Evolutionary conservation across 495 filamentous ascomycete species (phyloP).

Genomic region (Aspergillus leporis): DNA sequence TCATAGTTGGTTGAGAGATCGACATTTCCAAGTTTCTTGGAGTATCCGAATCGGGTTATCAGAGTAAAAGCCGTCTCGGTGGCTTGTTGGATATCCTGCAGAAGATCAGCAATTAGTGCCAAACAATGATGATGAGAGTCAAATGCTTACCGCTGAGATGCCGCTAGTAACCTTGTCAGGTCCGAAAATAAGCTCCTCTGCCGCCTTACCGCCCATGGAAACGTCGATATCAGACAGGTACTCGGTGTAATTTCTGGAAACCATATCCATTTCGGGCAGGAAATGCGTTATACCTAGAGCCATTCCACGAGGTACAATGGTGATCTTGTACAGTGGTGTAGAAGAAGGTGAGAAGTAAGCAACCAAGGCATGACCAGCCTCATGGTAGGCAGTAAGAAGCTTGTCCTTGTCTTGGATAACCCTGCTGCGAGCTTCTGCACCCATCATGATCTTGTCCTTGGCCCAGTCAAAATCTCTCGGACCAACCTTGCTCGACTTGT

Average conservation of each 20-base stretch:
- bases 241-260: slow-evolving; percentile 68
- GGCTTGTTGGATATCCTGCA: slow-evolving; percentile 77
- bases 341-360: slow-evolving; percentile 73
- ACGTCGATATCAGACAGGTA: slow-evolving; percentile 77
- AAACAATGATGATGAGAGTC: background rate
- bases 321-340: slow-evolving; percentile 89
- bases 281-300: slow-evolving; percentile 81
- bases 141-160: slow-evolving; percentile 63
- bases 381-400: slow-evolving; percentile 91
- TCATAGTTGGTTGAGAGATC: slow-evolving; percentile 79
- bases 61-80: slow-evolving; percentile 79
- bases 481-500: slow-evolving; percentile 68
- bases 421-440: slow-evolving; percentile 82
- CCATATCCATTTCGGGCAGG: slow-evolving; percentile 86
- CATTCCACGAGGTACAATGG: slow-evolving; percentile 87
- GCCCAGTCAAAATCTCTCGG: slow-evolving; percentile 92
- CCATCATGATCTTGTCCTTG: slow-evolving; percentile 98
- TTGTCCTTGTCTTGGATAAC: slow-evolving; percentile 88
- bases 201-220: slow-evolving; percentile 87
- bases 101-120: slow-evolving; percentile 17
- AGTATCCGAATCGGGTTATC: slow-evolving; percentile 87
- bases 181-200: slow-evolving; percentile 91
- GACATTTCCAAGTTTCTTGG: slow-evolving; percentile 82
- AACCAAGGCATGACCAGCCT: slow-evolving; percentile 93
- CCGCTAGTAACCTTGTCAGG: slow-evolving; percentile 84